Percentiles rank a stretch among this genome's conserved stretches.
phyloP scores from a whole-genome alignment of 2,329 filamentous ascomycete genomes.

The Hirsutella thompsonii region DNA sequence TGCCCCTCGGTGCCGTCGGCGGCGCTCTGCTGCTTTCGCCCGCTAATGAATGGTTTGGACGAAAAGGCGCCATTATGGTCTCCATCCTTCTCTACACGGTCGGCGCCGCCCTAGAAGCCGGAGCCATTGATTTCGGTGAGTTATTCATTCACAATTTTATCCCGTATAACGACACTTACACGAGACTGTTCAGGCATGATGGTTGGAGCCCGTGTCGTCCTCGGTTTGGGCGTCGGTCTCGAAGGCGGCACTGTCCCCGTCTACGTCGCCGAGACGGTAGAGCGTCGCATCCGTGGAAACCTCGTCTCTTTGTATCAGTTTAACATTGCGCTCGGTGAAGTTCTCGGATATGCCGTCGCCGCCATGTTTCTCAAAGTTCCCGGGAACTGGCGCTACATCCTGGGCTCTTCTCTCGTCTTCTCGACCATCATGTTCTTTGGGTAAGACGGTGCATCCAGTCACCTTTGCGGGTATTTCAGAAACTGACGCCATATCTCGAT shows the following conservation, averaged over 20 bases:
- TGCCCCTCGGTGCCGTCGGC: slow-evolving; percentile 59
- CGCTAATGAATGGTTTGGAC: slow-evolving; percentile 53
- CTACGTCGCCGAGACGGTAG: slow-evolving; percentile 62
- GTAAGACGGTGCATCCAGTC: slow-evolving; percentile 8
- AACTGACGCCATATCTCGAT: slow-evolving; percentile 4
- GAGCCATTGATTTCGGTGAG: slow-evolving; percentile 48
- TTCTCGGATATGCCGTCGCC: slow-evolving; percentile 59
- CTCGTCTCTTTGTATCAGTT: slow-evolving; percentile 64
- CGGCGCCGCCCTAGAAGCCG: slow-evolving; percentile 55
- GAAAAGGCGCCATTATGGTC: slow-evolving; percentile 56
- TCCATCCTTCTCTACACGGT: slow-evolving; percentile 58
- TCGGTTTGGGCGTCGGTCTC: slow-evolving; percentile 58
- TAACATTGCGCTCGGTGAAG: slow-evolving; percentile 63
- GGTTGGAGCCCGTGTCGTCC: slow-evolving; percentile 51
- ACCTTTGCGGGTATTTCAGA: too few relatives aligned
- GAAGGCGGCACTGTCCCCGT: slow-evolving; percentile 65
- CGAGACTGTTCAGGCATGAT: slow-evolving; percentile 40
- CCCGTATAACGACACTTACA: not conserved
- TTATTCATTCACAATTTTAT: not conserved
- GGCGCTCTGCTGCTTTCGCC: slow-evolving; percentile 56
- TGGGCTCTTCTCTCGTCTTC: slow-evolving; percentile 60
- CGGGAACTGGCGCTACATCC: slow-evolving; percentile 63
- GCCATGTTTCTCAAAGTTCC: slow-evolving; percentile 59
- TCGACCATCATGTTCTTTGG: slow-evolving; percentile 31
- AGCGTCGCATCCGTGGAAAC: slow-evolving; percentile 54